Base-by-base conservation (phyloP, 768 basidiomycete species). In the Termitomyces titanicus region DNA sequence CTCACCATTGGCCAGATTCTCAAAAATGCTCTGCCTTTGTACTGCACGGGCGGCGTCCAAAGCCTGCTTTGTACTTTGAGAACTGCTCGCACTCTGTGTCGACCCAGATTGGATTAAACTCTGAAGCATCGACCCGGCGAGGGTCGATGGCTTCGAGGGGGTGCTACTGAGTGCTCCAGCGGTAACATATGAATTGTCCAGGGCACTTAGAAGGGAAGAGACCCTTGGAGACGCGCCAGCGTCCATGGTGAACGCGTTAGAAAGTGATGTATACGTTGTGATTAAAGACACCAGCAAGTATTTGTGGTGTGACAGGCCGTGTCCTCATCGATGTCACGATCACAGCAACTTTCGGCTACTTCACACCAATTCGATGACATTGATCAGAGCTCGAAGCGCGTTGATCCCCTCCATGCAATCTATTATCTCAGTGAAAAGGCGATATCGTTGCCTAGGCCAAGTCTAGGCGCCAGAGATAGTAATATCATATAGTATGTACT, bases 131-230 rank as follows among this genome's bases (percentile, higher is more conserved):
- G n/a, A n/a, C n/a, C n/a, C n/a, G n/a, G n/a, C n/a, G n/a, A n/a
- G n/a, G n/a, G 35, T n/a, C 12, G 53, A 47, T 40, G 37, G 48
- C 55, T 51, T 59, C 34, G 37, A 34, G 9, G 52, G 38, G 47
- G 55, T 37, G 55, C 37, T 35, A 55, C 47, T 13, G 57, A 56
- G 27, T 37, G 22, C 43, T 59, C 52, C 40, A 29, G 44, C 42
- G 35, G n/a, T 52, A 42, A 40, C 24, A 54, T 63, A 64, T 3
- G 65, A 64, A 31, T 63, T 64, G 34, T 72, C 70, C 40, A 72
- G 59, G 24, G 69, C 70, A 61, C 66, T 67, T 5, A 72, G 53
- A 38, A 70, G 61, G 34, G 64, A 65, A 25, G 66, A 59, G 31
- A 22, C 31, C 42, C 60, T 65, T 20, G 58, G 62, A 33, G 65